Evolutionary conservation across 768 basidiomycete species (phyloP).

Genomic region (Phanerodontia chrysosporium): DNA sequence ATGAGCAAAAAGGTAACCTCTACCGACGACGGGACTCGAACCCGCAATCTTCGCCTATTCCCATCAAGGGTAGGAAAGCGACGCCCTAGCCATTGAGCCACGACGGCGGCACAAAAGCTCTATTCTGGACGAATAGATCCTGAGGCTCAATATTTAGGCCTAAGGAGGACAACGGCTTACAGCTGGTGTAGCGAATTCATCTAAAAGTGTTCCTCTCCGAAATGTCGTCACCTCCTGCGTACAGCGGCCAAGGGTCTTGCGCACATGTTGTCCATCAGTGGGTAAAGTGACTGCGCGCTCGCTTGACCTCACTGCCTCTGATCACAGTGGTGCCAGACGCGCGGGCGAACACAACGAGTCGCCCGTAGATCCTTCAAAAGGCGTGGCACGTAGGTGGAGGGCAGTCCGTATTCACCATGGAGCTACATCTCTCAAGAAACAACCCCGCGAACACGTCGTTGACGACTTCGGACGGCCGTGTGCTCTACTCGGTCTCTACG

Average conservation of each 20-base stretch:
- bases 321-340: neutral
- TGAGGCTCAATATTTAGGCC: no score
- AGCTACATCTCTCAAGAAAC: neutral
- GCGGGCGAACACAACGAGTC: neutral
- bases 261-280: neutral
- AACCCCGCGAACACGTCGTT: neutral
- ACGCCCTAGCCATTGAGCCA: conserved; percentile 9
- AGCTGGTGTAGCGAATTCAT: no score
- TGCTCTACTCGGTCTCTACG: neutral
- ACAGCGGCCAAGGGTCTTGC: no score
- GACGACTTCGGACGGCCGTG: neutral
- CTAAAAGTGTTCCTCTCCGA: neutral
- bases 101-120: conserved; percentile 1
- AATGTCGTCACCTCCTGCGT: no score
- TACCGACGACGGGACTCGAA: conserved; percentile 8
- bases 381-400: no score
- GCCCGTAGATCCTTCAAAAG: neutral
- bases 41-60: conserved; percentile 7
- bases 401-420: neutral
- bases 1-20: neutral
- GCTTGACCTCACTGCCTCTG: neutral
- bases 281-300: neutral
- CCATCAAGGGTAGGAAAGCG: conserved; percentile 1
- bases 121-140: no score
- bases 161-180: no score